These are phyloP conservation scores for Chlamydomonas eustigma DNA, from an alignment of 139 green algal species.

Conservation along the genomic window DNA sequence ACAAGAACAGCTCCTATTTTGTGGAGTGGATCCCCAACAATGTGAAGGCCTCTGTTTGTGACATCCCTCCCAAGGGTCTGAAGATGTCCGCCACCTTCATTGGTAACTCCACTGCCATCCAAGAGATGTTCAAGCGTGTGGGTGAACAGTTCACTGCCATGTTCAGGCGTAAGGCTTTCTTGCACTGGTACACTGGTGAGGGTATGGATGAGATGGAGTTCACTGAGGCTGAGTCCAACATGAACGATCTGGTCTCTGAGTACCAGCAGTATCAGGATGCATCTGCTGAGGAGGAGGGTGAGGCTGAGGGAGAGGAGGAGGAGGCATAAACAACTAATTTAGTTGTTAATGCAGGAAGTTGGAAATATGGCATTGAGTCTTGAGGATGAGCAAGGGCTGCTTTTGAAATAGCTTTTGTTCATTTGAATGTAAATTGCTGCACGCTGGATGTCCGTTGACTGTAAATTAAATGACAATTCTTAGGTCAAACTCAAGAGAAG, in stretches of 20 bases:
- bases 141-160: conserved; percentile 95
- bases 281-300: conserved; percentile 85
- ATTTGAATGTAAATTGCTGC: no score
- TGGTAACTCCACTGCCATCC: conserved; percentile 94
- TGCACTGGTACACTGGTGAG: conserved; percentile 97
- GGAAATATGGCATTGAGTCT: no score
- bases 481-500: no score
- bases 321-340: conserved; percentile 6
- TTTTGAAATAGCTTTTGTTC: no score
- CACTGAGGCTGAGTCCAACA: conserved; percentile 83
- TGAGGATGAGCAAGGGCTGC: no score
- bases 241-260: conserved; percentile 91
- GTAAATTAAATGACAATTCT: no score
- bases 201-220: conserved; percentile 99
- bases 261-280: conserved; percentile 99
- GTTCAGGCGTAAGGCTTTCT: conserved; percentile 96
- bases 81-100: conserved; percentile 96
- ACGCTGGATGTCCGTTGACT: no score
- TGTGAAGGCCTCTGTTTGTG: conserved; percentile 93
- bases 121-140: conserved; percentile 92
- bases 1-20: conserved; percentile 97
- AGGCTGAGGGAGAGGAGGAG: conserved; percentile 44
- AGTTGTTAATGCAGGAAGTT: no score
- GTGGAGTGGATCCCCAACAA: conserved; percentile 99
- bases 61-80: conserved; percentile 93